Evolutionary conservation across 768 basidiomycete genomes (phyloP).

Genomic region (Mycena sanguinolenta): DNA sequence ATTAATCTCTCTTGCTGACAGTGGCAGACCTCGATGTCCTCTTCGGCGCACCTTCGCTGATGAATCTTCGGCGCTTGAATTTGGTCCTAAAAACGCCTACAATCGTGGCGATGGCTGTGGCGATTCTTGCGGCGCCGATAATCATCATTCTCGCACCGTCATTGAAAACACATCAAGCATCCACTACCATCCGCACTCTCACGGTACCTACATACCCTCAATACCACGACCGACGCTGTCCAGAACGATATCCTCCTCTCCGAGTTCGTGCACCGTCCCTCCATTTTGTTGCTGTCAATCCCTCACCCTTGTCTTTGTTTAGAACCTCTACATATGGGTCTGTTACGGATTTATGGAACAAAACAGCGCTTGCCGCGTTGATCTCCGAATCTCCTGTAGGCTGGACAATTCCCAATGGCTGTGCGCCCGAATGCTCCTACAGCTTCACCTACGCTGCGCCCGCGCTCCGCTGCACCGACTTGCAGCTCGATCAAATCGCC

Average conservation of each 20-base stretch:
- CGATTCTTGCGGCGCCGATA: background rate
- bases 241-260: conserved; percentile 7
- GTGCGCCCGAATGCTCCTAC: conserved; percentile 24
- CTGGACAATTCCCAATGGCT: conserved; percentile 29
- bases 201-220: conserved; percentile 27
- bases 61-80: background rate
- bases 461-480: conserved; percentile 16
- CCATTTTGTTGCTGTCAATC: too few relatives aligned
- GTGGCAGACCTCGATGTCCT: conserved; percentile 19
- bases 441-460: conserved; percentile 26
- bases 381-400: conserved; percentile 9
- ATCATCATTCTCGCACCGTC: conserved; percentile 28
- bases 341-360: conserved; percentile 12
- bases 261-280: too few relatives aligned
- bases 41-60: background rate
- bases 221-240: conserved; percentile 14
- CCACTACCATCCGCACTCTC: background rate
- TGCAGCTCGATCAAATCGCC: conserved; percentile 14
- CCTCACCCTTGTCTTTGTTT: too few relatives aligned
- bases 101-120: background rate
- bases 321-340: background rate
- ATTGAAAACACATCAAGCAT: background rate
- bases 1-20: background rate
- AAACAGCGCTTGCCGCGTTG: conserved; percentile 8
- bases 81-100: background rate